These are phyloP conservation scores for Naganishia vishniacii DNA, from an alignment of 768 basidiomycete species.

Conservation along the genomic window DNA sequence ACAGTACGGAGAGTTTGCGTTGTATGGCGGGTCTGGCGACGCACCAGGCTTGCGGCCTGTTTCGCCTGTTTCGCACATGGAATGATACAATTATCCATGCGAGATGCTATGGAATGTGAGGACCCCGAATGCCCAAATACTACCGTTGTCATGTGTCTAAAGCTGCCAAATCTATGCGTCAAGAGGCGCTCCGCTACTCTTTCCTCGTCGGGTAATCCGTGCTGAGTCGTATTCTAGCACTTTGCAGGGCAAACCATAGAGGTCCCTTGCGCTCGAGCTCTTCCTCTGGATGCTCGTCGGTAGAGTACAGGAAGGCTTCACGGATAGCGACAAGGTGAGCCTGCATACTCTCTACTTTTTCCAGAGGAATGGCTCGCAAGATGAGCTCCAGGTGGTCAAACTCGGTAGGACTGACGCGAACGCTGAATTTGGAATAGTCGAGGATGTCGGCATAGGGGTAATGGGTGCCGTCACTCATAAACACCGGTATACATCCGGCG, in stretches of 20 bases:
- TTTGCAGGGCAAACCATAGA: constrained; percentile 49
- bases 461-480: constrained; percentile 50
- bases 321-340: constrained; percentile 48
- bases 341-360: constrained; percentile 47
- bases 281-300: constrained; percentile 43
- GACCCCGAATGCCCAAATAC: no score
- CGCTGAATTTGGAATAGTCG: constrained; percentile 51
- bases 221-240: constrained; percentile 46
- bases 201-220: constrained; percentile 41
- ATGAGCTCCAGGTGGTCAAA: constrained; percentile 50
- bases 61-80: no score
- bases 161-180: no score
- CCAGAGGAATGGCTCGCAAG: constrained; percentile 43
- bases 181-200: neutral
- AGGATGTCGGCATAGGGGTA: constrained; percentile 50
- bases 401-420: constrained; percentile 48
- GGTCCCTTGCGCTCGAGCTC: constrained; percentile 48
- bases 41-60: no score
- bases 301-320: constrained; percentile 50
- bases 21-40: no score
- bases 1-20: no score
- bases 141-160: no score
- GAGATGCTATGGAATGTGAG: no score
- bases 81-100: no score
- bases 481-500: constrained; percentile 52